Percentiles rank a stretch among this genome's conserved stretches.
Evolutionary conservation across 441 rosid species (phyloP).

Genomic region (Kokia cookei): DNA sequence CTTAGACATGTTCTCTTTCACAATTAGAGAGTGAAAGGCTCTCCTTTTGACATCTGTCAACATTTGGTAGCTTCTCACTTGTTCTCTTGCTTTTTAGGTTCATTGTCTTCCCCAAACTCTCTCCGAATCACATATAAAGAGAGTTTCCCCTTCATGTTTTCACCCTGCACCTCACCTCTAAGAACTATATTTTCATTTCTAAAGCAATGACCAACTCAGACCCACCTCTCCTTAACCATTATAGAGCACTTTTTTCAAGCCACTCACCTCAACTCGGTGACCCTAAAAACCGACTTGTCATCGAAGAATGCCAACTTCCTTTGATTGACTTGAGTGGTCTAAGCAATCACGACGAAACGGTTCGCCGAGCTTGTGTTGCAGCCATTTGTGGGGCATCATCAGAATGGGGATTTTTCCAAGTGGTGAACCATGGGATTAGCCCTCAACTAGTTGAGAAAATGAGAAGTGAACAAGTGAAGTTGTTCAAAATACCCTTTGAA

Average conservation of each 20-base stretch:
- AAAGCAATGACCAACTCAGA: conserved; percentile 11
- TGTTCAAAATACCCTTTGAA: conserved; percentile 44
- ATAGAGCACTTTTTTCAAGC: conserved; percentile 17
- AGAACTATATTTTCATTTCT: background rate
- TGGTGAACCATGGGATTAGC: conserved; percentile 57
- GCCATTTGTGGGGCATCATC: conserved; percentile 45
- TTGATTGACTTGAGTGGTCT: conserved; percentile 40
- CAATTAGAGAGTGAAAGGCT: conserved; percentile 15
- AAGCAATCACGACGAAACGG: conserved; percentile 14
- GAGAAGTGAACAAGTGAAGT: conserved; percentile 40
- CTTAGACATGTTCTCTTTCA: conserved; percentile 13
- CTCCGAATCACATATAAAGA: conserved; percentile 2
- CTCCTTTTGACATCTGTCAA: conserved; percentile 39
- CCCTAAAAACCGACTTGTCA: background rate
- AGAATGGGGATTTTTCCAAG: conserved; percentile 72
- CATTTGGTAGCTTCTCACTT: conserved; percentile 15
- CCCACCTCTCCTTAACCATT: conserved; percentile 41
- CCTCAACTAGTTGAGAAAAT: conserved; percentile 30
- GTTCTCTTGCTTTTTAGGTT: conserved; percentile 14
- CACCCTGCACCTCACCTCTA: background rate
- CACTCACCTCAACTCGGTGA: background rate
- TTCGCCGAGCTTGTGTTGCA: conserved; percentile 20
- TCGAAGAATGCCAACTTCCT: conserved; percentile 50
- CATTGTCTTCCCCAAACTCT: background rate
- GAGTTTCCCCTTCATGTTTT: background rate